Evolutionary conservation across 2,329 filamentous ascomycete species (phyloP).

Genomic region (Talaromyces sp.): DNA sequence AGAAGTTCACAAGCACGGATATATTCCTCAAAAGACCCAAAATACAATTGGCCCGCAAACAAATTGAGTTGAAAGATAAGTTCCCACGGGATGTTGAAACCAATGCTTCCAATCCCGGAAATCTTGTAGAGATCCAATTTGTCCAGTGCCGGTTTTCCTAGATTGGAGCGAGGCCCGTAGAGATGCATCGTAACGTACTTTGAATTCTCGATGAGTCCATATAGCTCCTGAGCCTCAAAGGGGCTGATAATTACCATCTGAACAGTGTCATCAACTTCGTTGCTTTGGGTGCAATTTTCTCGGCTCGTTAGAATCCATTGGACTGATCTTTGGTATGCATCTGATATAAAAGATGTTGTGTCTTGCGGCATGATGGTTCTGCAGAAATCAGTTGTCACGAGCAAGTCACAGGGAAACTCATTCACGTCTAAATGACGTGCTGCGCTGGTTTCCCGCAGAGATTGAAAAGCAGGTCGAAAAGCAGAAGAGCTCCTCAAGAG

Average conservation of each 20-base stretch:
- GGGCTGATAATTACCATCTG: background rate
- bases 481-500: background rate
- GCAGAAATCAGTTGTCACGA: background rate
- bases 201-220: background rate
- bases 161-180: constrained; percentile 45
- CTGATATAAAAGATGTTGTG: background rate
- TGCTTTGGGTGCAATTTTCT: background rate
- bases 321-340: background rate
- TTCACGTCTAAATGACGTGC: background rate
- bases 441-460: background rate
- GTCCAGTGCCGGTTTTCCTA: constrained; percentile 39
- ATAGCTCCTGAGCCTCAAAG: background rate
- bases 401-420: background rate
- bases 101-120: background rate
- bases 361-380: constrained; percentile 6
- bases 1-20: background rate
- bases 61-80: background rate
- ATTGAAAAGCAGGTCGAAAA: background rate
- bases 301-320: background rate
- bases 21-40: background rate
- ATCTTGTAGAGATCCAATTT: constrained; percentile 38
- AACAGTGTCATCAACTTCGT: background rate
- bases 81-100: background rate
- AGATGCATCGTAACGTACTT: constrained; percentile 43
- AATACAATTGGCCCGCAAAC: background rate